These are phyloP conservation scores for Hypoxylon sp. DNA, from an alignment of 2,329 filamentous ascomycete species.

Conservation along the genomic window DNA sequence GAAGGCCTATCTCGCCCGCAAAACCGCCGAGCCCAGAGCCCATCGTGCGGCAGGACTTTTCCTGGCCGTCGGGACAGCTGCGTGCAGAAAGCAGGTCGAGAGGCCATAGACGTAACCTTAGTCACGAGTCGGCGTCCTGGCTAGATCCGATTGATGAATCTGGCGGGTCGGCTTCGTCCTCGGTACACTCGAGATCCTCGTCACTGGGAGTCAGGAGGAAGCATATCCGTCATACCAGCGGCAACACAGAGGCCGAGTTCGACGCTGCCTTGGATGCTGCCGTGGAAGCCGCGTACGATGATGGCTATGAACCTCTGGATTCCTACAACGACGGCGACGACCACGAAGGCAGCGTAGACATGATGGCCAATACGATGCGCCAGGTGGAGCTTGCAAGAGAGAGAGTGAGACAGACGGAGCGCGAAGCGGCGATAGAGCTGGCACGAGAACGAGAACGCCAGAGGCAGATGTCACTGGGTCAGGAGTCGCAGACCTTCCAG, in stretches of 20 bases:
- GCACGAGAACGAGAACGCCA: constrained; percentile 67
- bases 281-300: constrained; percentile 94
- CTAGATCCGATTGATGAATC: constrained; percentile 94
- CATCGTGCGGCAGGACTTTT: constrained; percentile 49
- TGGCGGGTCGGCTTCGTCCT: constrained; percentile 79
- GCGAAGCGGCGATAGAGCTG: constrained; percentile 69
- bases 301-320: constrained; percentile 80
- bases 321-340: constrained; percentile 51
- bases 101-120: constrained; percentile 65
- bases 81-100: constrained; percentile 30
- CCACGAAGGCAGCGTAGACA: constrained; percentile 53
- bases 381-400: constrained; percentile 80
- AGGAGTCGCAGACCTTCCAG: constrained; percentile 56
- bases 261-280: constrained; percentile 94
- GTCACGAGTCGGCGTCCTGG: constrained; percentile 88
- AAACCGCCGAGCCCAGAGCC: constrained; percentile 45
- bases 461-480: constrained; percentile 49
- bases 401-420: constrained; percentile 75
- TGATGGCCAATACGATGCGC: constrained; percentile 64
- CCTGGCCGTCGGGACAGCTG: constrained; percentile 40
- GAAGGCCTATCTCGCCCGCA: constrained; percentile 61
- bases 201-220: constrained; percentile 73
- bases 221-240: constrained; percentile 72
- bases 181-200: constrained; percentile 80
- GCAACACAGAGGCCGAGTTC: constrained; percentile 85